Conservation (phyloP, 1,284 basidiomycete species). For the Vanrija pseudolonga region DNA sequence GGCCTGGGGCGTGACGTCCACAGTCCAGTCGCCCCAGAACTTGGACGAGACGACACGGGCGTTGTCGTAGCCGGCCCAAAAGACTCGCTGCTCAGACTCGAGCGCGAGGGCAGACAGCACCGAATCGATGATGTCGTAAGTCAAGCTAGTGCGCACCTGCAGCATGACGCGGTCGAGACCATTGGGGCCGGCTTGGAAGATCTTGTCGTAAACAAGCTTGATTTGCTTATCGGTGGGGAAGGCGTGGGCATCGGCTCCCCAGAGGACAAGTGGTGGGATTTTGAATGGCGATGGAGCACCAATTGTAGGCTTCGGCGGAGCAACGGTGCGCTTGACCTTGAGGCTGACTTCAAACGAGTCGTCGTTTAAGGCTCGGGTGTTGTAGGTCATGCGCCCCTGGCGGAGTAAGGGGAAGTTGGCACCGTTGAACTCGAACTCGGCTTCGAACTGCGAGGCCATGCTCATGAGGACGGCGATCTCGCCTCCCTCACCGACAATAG, state of each 20-base stretch:
- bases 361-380: slow-evolving; percentile 43
- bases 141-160: slow-evolving; percentile 5
- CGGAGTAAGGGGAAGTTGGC: slow-evolving; percentile 22
- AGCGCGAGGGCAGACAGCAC: slow-evolving; percentile 18
- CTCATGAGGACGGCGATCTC: slow-evolving; percentile 38
- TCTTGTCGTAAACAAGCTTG: slow-evolving; percentile 9
- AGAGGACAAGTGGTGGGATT: too few species aligned
- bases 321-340: neutral
- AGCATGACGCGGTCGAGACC: slow-evolving; percentile 22
- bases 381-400: slow-evolving; percentile 26
- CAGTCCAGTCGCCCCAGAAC: slow-evolving; percentile 59
- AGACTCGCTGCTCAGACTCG: slow-evolving; percentile 54
- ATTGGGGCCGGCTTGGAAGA: slow-evolving; percentile 15
- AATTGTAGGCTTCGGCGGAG: neutral
- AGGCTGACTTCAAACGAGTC: slow-evolving; percentile 29
- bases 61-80: slow-evolving; percentile 64
- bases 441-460: slow-evolving; percentile 37
- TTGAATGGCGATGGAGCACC: neutral
- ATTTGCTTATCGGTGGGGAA: neutral
- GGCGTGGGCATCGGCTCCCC: too few species aligned
- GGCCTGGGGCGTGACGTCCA: slow-evolving; percentile 26
- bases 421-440: slow-evolving; percentile 33
- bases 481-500: slow-evolving; percentile 29
- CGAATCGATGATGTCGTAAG: slow-evolving; percentile 5
- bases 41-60: slow-evolving; percentile 55